These are phyloP conservation scores for Tulasnella sp. DNA, from an alignment of 768 basidiomycete species.

Conservation along the genomic window DNA sequence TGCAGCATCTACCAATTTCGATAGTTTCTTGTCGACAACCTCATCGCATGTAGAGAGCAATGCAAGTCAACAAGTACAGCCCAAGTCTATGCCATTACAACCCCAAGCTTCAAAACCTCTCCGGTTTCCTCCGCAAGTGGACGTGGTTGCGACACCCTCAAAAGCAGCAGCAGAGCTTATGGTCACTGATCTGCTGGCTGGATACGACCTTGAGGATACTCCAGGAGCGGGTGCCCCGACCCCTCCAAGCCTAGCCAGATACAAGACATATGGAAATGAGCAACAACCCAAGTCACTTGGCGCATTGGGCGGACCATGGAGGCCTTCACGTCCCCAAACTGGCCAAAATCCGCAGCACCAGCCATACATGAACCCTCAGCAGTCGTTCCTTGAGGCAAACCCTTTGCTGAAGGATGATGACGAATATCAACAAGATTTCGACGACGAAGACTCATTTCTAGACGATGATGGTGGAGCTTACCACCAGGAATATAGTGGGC, in stretches of 20 bases:
- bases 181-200: constrained; percentile 5
- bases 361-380: no score
- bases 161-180: constrained; percentile 7
- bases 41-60: background rate
- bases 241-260: background rate
- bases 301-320: background rate
- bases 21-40: background rate
- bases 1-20: constrained; percentile 1
- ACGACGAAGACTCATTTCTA: constrained; percentile 4
- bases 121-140: constrained; percentile 6
- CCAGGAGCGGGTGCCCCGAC: background rate
- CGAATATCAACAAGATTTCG: background rate
- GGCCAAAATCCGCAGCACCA: no score
- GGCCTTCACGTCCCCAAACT: constrained; percentile 1
- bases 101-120: background rate
- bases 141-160: constrained; percentile 4
- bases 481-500: background rate
- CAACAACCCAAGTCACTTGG: no score
- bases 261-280: no score
- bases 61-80: background rate
- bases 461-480: background rate
- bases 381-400: no score
- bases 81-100: background rate
- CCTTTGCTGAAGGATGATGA: constrained; percentile 8
- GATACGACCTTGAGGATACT: background rate